Evolutionary conservation across 2,329 filamentous ascomycete genomes (phyloP).

Genomic region (Pyrenochaeta sp.): DNA sequence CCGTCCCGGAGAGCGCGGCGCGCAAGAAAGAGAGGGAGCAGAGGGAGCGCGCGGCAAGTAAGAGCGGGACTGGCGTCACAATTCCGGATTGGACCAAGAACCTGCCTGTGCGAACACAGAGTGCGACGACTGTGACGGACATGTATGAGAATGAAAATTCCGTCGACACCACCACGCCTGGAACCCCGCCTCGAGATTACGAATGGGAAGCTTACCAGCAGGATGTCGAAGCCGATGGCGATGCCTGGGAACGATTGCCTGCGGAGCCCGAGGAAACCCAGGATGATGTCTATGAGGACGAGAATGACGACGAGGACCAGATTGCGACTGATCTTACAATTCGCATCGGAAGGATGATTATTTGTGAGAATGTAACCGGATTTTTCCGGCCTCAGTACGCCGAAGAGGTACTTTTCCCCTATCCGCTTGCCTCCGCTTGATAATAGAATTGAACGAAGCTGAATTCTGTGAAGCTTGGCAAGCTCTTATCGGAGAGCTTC

Average conservation of each 20-base stretch:
- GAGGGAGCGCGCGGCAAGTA: constrained; percentile 32
- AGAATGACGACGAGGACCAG: constrained; percentile 49
- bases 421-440: constrained; percentile 12
- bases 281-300: constrained; percentile 49
- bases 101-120: constrained; percentile 43
- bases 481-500: constrained; percentile 46
- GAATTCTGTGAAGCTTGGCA: constrained; percentile 45
- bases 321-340: constrained; percentile 49
- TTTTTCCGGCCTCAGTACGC: constrained; percentile 50
- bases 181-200: constrained; percentile 48
- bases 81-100: constrained; percentile 47
- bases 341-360: constrained; percentile 49
- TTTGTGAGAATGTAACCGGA: constrained; percentile 49
- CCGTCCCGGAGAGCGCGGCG: constrained; percentile 46
- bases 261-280: constrained; percentile 47
- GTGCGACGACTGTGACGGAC: constrained; percentile 31
- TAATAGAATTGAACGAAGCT: constrained; percentile 27
- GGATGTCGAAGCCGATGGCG: constrained; percentile 46
- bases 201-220: constrained; percentile 51
- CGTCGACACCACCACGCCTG: constrained; percentile 44
- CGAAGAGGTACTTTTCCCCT: constrained; percentile 46
- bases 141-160: constrained; percentile 38
- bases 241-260: constrained; percentile 46
- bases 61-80: constrained; percentile 34
- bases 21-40: constrained; percentile 47